These are phyloP conservation scores for Gastrolobium bilobum DNA, from an alignment of 306 rosid species.

Conservation along the genomic window DNA sequence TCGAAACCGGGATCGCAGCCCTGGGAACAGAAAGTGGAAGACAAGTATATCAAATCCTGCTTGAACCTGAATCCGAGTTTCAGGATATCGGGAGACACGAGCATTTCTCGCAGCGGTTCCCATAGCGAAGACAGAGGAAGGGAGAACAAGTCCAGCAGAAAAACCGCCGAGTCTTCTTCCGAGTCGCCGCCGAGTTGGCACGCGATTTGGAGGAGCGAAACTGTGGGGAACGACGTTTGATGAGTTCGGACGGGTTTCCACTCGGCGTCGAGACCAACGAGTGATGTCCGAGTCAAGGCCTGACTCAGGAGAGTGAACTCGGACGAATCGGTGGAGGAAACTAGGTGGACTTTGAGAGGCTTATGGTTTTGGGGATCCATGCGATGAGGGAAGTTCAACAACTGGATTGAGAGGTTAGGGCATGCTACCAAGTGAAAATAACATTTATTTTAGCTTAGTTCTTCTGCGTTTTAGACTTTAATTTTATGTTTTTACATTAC, in stretches of 20 bases:
- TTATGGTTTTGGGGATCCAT: conserved; percentile 59
- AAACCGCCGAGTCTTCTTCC: conserved; percentile 60
- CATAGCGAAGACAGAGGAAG: conserved; percentile 70
- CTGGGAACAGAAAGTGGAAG: conserved; percentile 73
- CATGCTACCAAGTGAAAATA: too few species aligned
- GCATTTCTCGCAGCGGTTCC: conserved; percentile 65
- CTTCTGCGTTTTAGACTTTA: too few species aligned
- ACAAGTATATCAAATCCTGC: conserved; percentile 82
- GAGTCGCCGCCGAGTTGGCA: conserved; percentile 61
- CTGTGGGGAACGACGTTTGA: conserved; percentile 65
- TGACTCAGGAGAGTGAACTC: conserved; percentile 68
- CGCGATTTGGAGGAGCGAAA: conserved; percentile 85
- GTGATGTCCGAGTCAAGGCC: conserved; percentile 63
- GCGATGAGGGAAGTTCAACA: neutral
- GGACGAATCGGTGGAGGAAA: conserved; percentile 68
- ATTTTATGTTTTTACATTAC: too few species aligned
- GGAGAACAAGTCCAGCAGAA: conserved; percentile 72
- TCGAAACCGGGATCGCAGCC: conserved; percentile 80
- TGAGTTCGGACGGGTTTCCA: conserved; percentile 82
- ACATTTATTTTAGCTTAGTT: too few species aligned
- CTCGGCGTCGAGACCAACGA: conserved; percentile 89
- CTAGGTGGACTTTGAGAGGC: conserved; percentile 59
- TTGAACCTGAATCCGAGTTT: conserved; percentile 89
- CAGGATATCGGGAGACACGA: conserved; percentile 70
- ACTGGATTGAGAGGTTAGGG: too few species aligned